phyloP scores from a whole-genome alignment of 2,329 filamentous ascomycete genomes.

The Fusarium brevicatenulatum region DNA sequence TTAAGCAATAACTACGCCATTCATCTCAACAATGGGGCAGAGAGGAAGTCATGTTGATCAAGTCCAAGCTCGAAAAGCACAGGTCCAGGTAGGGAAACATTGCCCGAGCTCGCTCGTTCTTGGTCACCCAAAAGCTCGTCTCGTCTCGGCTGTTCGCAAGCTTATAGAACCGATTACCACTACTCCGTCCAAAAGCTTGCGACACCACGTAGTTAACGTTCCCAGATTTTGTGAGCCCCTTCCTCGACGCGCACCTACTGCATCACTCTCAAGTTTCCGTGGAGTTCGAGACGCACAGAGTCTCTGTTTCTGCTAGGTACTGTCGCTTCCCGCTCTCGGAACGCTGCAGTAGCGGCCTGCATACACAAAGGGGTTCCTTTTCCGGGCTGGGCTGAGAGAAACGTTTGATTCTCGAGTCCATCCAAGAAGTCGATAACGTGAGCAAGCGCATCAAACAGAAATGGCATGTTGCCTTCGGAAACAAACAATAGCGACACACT shows the following conservation, averaged over 20 bases:
- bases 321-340: constrained; percentile 38
- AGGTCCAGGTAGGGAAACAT: not conserved
- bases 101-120: constrained; percentile 7
- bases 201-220: constrained; percentile 8
- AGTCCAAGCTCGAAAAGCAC: constrained; percentile 10
- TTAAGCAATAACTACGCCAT: constrained; percentile 26
- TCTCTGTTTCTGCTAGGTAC: constrained; percentile 23
- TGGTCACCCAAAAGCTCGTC: constrained; percentile 13
- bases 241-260: constrained; percentile 12
- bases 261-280: not conserved
- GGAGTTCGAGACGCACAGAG: constrained; percentile 22
- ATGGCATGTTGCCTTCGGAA: not conserved
- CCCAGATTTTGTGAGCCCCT: constrained; percentile 19
- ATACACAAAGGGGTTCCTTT: constrained; percentile 33
- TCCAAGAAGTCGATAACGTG: not conserved
- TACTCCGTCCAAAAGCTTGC: not conserved
- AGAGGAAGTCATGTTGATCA: constrained; percentile 1
- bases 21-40: not conserved
- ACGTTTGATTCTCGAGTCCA: constrained; percentile 2
- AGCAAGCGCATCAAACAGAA: not conserved
- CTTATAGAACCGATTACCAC: constrained; percentile 19
- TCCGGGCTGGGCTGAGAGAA: not conserved
- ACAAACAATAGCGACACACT: not conserved
- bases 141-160: constrained; percentile 29
- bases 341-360: constrained; percentile 38